Percentiles rank a stretch among this genome's conserved stretches.
These are phyloP conservation scores for Penstemon davidsonii DNA, from an alignment of 257 asterid genomes.

Conservation along the genomic window DNA sequence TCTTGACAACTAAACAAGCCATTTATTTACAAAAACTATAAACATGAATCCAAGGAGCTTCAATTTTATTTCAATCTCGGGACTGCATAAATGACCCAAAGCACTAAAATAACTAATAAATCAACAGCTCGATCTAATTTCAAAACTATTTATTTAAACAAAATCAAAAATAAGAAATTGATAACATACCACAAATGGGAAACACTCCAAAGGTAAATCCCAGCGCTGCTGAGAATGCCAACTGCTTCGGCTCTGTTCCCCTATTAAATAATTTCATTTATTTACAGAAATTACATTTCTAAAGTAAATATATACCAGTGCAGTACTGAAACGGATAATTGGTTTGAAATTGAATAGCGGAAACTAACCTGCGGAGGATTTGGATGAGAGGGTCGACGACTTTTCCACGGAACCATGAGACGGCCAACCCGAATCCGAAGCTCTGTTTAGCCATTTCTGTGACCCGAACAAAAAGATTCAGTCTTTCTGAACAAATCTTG, in stretches of 20 bases:
- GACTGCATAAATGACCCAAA: slow-evolving; percentile 5
- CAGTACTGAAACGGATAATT: too few relatives aligned
- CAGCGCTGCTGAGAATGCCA: slow-evolving; percentile 86
- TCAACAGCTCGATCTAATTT: slow-evolving; percentile 8
- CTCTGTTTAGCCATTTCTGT: slow-evolving; percentile 24
- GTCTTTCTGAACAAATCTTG: not conserved
- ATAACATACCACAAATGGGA: slow-evolving; percentile 76
- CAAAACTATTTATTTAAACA: slow-evolving; percentile 11
- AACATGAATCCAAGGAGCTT: too few relatives aligned
- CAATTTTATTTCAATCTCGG: not conserved
- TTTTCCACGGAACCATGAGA: slow-evolving; percentile 58
- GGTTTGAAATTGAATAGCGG: not conserved
- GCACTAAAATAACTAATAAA: not conserved
- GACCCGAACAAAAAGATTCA: slow-evolving; percentile 7
- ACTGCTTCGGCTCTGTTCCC: slow-evolving; percentile 90
- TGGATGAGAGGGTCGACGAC: slow-evolving; percentile 77
- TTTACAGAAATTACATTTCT: not conserved
- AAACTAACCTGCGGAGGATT: slow-evolving; percentile 68
- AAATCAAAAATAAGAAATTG: not conserved
- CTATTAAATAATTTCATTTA: slow-evolving; percentile 33
- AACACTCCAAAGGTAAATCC: slow-evolving; percentile 82
- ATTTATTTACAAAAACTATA: not conserved
- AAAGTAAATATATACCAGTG: not conserved
- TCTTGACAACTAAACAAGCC: not conserved
- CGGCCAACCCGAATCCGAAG: slow-evolving; percentile 39